Evolutionary conservation across 495 filamentous ascomycete genomes (phyloP), one percentile per base, ranked within the genome.

Genomic region (Parathielavia hyrcaniae): DNA sequence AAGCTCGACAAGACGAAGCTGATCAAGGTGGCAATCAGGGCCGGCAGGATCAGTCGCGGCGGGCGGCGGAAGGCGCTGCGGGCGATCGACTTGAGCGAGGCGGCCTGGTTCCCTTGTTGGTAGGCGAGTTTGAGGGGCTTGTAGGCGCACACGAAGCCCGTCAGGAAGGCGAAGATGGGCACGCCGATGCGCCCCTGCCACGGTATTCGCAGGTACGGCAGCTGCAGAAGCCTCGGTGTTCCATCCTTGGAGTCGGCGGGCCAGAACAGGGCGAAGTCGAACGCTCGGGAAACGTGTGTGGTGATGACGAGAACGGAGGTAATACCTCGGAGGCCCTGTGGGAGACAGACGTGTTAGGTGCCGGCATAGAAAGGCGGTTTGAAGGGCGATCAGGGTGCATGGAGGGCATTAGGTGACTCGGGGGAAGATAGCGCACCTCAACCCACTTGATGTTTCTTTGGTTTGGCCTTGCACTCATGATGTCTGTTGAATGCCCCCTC

Each of bases 121-220:
- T 77, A 73, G 59, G 81, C 69, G 12, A 70, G 80, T 58, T 83
- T 83, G 11, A 87, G 67, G 0, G 84, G 83, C 65, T 85, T 85
- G 55, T 85, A 67, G 9, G 83, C 81, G 67, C 82, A 85, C 19
- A 87, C 83, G 64, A 84, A 87, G 58, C 83, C 84, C 4, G 84
- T 85, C 34, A 87, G 70, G 58, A 87, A 80, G 51, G 81, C 81
- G 66, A 87, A 87, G 58, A 85, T 81, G 38, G 83, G 78, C 35
- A 87, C 82, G 47, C 84, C 83, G 30, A 85, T 73, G 49, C 80
- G 78, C 39, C 82, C 84, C 66, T 86, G 84, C 72, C 75, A 78
- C 10, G 82, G 78, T 26, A 86, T 77, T 9, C 84, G 82, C n/a
- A 86, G 64, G 53, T 84, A 72, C 13, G 83, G 83, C 53, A 75